Conservation (phyloP, 345 rosid genomes). For the Gossypium bickii region DNA sequence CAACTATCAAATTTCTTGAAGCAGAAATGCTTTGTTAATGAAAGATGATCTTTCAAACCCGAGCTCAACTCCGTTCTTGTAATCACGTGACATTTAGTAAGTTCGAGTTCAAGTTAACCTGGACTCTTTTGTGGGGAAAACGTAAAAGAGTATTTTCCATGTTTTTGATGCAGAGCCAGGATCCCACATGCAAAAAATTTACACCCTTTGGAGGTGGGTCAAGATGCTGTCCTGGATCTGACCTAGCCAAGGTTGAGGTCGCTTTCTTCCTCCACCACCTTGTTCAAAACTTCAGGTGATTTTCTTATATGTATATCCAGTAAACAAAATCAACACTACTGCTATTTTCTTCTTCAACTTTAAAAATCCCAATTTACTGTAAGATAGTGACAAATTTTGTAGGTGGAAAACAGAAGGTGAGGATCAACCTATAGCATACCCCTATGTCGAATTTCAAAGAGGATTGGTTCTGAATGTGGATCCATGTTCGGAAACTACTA, state of each 20-base stretch:
- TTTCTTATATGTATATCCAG: background rate
- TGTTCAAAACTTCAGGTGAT: slow-evolving; percentile 46
- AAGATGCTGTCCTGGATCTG: slow-evolving; percentile 60
- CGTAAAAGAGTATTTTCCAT: background rate
- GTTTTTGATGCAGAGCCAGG: slow-evolving; percentile 28
- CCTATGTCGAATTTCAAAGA: slow-evolving; percentile 44
- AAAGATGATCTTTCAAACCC: background rate
- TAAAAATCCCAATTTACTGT: background rate
- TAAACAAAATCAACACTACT: background rate
- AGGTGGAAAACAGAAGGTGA: slow-evolving; percentile 42
- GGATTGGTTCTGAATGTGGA: slow-evolving; percentile 39
- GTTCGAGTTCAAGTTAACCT: background rate
- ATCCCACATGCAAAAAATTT: slow-evolving; percentile 47
- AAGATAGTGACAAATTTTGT: background rate
- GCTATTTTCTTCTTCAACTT: too few relatives aligned
- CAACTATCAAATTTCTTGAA: background rate
- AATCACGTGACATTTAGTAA: background rate
- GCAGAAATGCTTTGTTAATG: background rate
- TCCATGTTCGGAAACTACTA: slow-evolving; percentile 5
- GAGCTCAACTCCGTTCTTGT: background rate
- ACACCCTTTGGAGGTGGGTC: slow-evolving; percentile 64
- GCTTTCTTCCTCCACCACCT: slow-evolving; percentile 63
- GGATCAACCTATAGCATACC: slow-evolving; percentile 43
- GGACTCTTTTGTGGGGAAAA: too few relatives aligned
- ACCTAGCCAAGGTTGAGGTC: slow-evolving; percentile 57